phyloP scores from a whole-genome alignment of 2,329 filamentous ascomycete genomes.

The Colletotrichum sp. region DNA sequence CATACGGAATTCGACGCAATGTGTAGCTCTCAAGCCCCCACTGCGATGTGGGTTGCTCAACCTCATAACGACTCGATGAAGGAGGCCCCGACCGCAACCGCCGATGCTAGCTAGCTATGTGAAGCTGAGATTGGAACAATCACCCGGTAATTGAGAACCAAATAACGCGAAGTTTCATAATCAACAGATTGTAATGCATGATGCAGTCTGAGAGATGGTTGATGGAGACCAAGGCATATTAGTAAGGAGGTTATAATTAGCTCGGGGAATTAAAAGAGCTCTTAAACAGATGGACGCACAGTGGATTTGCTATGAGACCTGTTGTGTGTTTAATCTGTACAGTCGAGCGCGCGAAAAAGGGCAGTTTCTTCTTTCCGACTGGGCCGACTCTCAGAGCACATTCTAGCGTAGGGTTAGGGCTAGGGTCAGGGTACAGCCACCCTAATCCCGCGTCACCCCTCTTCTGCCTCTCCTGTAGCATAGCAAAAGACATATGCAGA shows the following conservation, averaged over 20 bases:
- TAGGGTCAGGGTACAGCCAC: rapidly evolving
- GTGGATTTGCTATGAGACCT: rapidly evolving
- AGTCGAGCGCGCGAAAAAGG: no score
- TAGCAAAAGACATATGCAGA: no score
- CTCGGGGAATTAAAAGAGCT: rapidly evolving
- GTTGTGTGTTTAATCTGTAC: no score
- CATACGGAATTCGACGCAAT: rapidly evolving
- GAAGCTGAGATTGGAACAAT: rapidly evolving
- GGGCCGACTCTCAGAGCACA: rapidly evolving
- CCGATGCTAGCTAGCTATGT: rapidly evolving
- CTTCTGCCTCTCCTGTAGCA: rapidly evolving
- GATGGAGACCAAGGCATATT: rapidly evolving
- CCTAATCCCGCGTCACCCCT: no score
- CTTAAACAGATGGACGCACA: rapidly evolving
- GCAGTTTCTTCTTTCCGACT: no score
- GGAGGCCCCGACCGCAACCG: neutral
- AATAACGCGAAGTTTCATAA: rapidly evolving
- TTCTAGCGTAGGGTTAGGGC: no score
- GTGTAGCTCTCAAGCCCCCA: rapidly evolving
- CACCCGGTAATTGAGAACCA: rapidly evolving
- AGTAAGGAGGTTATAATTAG: no score
- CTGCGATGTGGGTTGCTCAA: neutral
- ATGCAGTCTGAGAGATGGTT: rapidly evolving
- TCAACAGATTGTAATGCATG: rapidly evolving
- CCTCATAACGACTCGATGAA: rapidly evolving